These are phyloP conservation scores for Phytophthora podocarpi DNA, from an alignment of 352 stramenopile species.

Conservation along the genomic window DNA sequence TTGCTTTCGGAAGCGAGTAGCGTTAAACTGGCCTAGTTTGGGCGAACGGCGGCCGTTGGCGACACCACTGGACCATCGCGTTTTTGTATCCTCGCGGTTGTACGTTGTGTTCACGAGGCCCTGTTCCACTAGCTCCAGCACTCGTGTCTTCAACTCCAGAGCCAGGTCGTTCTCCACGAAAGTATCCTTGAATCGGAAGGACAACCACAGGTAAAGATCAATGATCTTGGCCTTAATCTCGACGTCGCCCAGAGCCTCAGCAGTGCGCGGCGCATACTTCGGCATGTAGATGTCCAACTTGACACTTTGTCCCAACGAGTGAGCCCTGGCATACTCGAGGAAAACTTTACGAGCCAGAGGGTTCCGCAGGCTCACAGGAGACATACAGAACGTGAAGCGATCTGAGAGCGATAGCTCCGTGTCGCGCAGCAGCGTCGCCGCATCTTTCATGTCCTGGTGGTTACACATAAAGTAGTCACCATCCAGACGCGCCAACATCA, in stretches of 20 bases:
- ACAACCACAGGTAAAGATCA: slow-evolving; percentile 95
- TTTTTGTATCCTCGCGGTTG: slow-evolving; percentile 57
- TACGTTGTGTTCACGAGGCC: slow-evolving; percentile 83
- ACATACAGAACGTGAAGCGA: slow-evolving; percentile 90
- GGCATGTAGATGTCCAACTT: slow-evolving; percentile 85
- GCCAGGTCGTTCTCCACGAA: slow-evolving; percentile 79
- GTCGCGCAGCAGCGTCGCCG: slow-evolving; percentile 61
- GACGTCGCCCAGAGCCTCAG: slow-evolving; percentile 86
- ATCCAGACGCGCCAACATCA: slow-evolving; percentile 85
- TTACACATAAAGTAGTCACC: slow-evolving; percentile 94
- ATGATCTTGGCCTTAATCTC: slow-evolving; percentile 93
- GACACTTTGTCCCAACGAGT: slow-evolving; percentile 71
- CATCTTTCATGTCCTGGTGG: slow-evolving; percentile 80
- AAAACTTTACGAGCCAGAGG: slow-evolving; percentile 79
- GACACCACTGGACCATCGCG: slow-evolving; percentile 32
- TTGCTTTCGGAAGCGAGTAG: slow-evolving; percentile 15
- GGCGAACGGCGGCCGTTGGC: slow-evolving; percentile 17
- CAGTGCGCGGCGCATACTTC: slow-evolving; percentile 68
- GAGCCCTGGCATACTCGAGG: slow-evolving; percentile 83
- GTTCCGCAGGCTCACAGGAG: slow-evolving; percentile 84
- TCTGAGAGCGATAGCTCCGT: slow-evolving; percentile 77
- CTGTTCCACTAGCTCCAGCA: slow-evolving; percentile 73
- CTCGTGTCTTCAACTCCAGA: slow-evolving; percentile 63
- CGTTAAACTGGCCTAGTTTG: slow-evolving; percentile 1
- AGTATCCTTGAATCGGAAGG: slow-evolving; percentile 88